Conservation (phyloP, 768 basidiomycete species). For the Boletus speciosus region DNA sequence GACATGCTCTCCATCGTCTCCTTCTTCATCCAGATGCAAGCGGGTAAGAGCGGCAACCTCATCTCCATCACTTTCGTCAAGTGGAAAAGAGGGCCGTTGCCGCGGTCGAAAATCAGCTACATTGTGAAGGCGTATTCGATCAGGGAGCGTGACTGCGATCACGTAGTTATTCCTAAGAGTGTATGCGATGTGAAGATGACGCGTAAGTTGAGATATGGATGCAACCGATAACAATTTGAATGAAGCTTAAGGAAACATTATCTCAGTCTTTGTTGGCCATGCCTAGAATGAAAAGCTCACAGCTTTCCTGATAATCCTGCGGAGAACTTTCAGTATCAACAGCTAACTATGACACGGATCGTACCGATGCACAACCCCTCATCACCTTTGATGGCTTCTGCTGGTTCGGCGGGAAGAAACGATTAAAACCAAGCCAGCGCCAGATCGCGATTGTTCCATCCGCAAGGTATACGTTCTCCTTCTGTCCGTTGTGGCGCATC, state of each 20-base stretch:
- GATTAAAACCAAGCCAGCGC: slow-evolving; percentile 63
- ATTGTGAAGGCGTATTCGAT: slow-evolving; percentile 44
- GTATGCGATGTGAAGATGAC: slow-evolving; percentile 41
- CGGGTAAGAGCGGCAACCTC: slow-evolving; percentile 18
- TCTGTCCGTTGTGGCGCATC: slow-evolving; percentile 34
- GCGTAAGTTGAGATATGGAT: slow-evolving; percentile 39
- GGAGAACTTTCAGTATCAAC: not conserved
- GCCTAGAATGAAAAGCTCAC: slow-evolving; percentile 39
- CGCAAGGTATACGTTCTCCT: slow-evolving; percentile 30
- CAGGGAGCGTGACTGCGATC: slow-evolving; percentile 42
- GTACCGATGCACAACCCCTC: slow-evolving; percentile 60
- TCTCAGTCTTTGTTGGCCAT: slow-evolving; percentile 1
- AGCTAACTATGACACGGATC: slow-evolving; percentile 13
- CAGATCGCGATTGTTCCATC: slow-evolving; percentile 57
- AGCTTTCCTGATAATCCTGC: slow-evolving; percentile 75
- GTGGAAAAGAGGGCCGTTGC: slow-evolving; percentile 40
- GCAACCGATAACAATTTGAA: slow-evolving; percentile 58
- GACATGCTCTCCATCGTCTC: slow-evolving; percentile 20
- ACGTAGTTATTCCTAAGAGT: slow-evolving; percentile 51
- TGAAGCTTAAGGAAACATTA: slow-evolving; percentile 43
- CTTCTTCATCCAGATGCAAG: slow-evolving; percentile 29
- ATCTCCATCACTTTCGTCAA: slow-evolving; percentile 26
- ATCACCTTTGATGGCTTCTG: slow-evolving; percentile 36
- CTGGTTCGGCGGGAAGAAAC: slow-evolving; percentile 56
- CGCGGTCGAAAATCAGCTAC: slow-evolving; percentile 45